phyloP scores from a whole-genome alignment of 169 alveolate genomes.

The Amoebophrya sp. region DNA sequence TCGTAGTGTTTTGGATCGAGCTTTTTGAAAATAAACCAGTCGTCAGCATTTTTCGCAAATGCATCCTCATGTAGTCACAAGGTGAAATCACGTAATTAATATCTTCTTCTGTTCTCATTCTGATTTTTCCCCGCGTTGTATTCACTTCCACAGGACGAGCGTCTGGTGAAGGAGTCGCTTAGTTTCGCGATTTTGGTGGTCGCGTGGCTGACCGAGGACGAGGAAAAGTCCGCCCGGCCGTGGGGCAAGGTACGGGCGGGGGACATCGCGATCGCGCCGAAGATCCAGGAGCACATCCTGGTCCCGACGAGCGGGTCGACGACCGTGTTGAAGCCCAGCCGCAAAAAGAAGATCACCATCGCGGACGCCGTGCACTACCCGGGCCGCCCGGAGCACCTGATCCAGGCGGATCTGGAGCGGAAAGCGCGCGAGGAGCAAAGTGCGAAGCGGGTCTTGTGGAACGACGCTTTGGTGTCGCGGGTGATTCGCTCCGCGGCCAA shows the following conservation, averaged over 20 bases:
- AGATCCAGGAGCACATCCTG: neutral
- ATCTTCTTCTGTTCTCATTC: neutral
- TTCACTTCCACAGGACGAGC: neutral
- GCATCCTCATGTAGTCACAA: too few species aligned
- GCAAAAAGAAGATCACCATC: constrained; percentile 8
- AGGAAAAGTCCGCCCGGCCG: neutral
- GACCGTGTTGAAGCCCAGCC: neutral
- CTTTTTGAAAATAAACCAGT: too few species aligned
- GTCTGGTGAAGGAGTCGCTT: neutral
- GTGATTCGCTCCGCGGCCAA: neutral
- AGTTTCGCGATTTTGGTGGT: neutral
- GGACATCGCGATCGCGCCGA: neutral
- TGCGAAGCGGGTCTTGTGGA: neutral
- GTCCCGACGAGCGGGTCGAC: neutral
- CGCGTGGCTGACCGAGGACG: constrained; percentile 23
- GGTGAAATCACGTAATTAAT: too few species aligned
- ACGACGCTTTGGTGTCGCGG: neutral
- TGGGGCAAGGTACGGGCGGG: neutral
- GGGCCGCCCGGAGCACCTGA: neutral
- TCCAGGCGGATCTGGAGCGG: neutral
- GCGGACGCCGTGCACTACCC: neutral
- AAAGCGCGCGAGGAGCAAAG: neutral
- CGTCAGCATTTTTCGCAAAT: too few species aligned
- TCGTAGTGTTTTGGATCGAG: too few species aligned
- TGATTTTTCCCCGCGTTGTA: neutral